A percentile compares a stretch with the other conserved stretches of the same genome.
Conservation (phyloP, 441 rosid genomes). For the Kokia cookei region DNA sequence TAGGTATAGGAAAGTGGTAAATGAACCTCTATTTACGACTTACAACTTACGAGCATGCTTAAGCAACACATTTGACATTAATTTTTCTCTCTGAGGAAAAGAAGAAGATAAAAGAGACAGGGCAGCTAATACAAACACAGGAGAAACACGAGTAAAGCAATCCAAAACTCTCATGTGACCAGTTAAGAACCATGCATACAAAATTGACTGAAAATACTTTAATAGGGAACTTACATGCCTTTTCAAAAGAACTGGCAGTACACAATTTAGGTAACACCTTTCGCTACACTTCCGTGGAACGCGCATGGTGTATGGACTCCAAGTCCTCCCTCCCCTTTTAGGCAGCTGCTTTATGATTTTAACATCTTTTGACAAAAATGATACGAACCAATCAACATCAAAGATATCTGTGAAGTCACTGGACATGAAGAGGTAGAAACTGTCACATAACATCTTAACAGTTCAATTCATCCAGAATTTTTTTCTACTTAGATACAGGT, state of each 20-base stretch:
- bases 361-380: slow-evolving; percentile 72
- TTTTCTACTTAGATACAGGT: not conserved
- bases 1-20: not conserved
- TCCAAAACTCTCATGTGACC: not conserved
- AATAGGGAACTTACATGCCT: slow-evolving; percentile 89
- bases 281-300: slow-evolving; percentile 90
- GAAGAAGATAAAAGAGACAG: not conserved
- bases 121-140: not conserved
- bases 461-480: not conserved
- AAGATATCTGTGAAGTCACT: slow-evolving; percentile 82
- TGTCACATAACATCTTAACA: slow-evolving; percentile 5
- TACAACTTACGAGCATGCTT: not conserved
- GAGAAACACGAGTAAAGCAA: not conserved
- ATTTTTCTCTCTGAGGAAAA: not conserved
- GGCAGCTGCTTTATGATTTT: slow-evolving; percentile 82
- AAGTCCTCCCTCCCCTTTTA: slow-evolving; percentile 49
- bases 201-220: slow-evolving; percentile 2
- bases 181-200: not conserved
- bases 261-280: slow-evolving; percentile 74
- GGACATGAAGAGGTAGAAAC: slow-evolving; percentile 17
- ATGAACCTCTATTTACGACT: not conserved
- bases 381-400: slow-evolving; percentile 68
- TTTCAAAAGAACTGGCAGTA: slow-evolving; percentile 83
- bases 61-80: not conserved
- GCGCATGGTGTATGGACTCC: slow-evolving; percentile 62